Base-by-base conservation (phyloP, 176 grass and related monocot species). In the Bolboschoenus planiculmis region DNA sequence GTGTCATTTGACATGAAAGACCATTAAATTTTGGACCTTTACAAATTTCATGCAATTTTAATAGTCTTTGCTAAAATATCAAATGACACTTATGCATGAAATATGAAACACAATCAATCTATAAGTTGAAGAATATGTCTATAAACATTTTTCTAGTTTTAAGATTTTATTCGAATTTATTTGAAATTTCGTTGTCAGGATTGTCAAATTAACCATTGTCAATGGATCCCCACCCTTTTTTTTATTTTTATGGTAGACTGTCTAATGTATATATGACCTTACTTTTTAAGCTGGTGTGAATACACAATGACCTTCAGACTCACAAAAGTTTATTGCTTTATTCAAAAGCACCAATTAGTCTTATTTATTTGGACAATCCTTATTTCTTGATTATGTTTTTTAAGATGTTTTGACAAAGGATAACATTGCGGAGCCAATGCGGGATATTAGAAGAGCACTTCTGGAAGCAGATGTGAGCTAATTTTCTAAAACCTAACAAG, bases 381-480 rank as follows among this genome's bases (percentile, higher is more conserved):
- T 40, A 16, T 54, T 15, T 82, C 24, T 83, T 60, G 42, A 3
- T 87, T 85, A 86, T 65, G 4, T 87, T 7, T 34, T 87, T 82
- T n/a, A 61, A 98, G 95, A 95, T 79, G 74, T 82, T 77, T 54
- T 98, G 67, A 90, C 95, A 56, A 98, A 95, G 90, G 95, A 98
- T 59, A 98, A 94, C 56, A 91, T 98, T 1, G 78, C 87, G 14
- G 95, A 98, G 83, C 95, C 95, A n/a, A 95, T 98, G 92, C 86
- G 90, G 56, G 95, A 98, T 85, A 98, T 98, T 56, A 92, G 95
- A 83, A 91, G 95, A 84, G 95, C 95, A 44, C 92, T 98, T 81
- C 58, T 98, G 79, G 95, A 98, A 87, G 95, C 95, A 60, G 95
- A 98, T 85, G 95, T 98, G 90, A 89, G 90, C 90, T 61, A 15